A percentile compares a stretch with the other conserved stretches of the same genome.
These are phyloP conservation scores for Phytomonas francai DNA, from an alignment of 208 protist species.

Conservation along the genomic window DNA sequence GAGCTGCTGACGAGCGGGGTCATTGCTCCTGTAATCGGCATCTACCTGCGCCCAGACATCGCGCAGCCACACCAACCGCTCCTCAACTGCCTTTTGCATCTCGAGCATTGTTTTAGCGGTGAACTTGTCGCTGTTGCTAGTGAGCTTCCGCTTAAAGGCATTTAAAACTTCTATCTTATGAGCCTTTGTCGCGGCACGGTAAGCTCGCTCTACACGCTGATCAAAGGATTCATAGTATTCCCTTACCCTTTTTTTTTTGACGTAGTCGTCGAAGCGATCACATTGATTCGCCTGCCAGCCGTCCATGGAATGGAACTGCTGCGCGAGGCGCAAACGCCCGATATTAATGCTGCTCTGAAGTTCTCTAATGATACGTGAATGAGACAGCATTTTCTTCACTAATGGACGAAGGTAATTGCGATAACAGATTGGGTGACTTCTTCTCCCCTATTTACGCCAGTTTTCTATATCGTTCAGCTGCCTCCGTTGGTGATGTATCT, in stretches of 20 bases:
- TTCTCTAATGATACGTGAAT: constrained; percentile 11
- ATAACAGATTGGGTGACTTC: neutral
- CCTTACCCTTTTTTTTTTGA: constrained; percentile 52
- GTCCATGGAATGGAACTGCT: constrained; percentile 79
- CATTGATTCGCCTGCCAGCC: constrained; percentile 62
- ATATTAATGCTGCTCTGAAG: constrained; percentile 52
- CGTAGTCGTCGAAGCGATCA: constrained; percentile 65
- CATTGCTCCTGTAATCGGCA: constrained; percentile 75
- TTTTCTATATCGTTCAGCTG: neutral
- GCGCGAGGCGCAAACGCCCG: constrained; percentile 49
- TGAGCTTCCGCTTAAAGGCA: constrained; percentile 67
- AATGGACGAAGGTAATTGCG: neutral
- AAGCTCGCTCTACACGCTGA: constrained; percentile 81
- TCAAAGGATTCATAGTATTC: constrained; percentile 79
- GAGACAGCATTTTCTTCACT: neutral
- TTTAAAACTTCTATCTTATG: constrained; percentile 80
- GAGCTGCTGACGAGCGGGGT: constrained; percentile 41
- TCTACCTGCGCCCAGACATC: constrained; percentile 87
- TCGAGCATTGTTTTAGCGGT: constrained; percentile 54
- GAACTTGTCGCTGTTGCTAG: constrained; percentile 44
- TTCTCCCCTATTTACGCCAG: neutral
- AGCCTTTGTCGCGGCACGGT: constrained; percentile 33
- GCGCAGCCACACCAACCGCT: constrained; percentile 63
- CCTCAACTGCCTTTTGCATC: constrained; percentile 50
- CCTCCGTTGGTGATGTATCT: neutral